Conservation (phyloP, 2,329 filamentous ascomycete genomes). For the Penicillium sp. region DNA sequence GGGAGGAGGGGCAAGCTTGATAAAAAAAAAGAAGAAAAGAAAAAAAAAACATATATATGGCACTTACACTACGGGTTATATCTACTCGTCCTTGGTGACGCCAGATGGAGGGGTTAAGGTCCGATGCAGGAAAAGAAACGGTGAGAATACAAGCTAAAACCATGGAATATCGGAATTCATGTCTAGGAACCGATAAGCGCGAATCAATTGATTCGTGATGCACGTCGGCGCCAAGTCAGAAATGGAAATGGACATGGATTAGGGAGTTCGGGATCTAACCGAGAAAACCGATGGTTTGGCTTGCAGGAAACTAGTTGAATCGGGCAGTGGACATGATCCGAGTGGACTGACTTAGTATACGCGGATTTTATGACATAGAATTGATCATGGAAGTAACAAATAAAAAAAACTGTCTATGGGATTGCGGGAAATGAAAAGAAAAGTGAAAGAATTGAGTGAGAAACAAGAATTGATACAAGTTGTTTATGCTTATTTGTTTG, state of each 20-base stretch:
- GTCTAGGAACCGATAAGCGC: conserved; percentile 8
- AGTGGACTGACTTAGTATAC: background rate
- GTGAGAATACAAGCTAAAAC: conserved; percentile 11
- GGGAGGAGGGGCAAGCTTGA: background rate
- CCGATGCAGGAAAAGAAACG: conserved; percentile 17
- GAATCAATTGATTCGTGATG: conserved; percentile 10
- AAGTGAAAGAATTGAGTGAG: background rate
- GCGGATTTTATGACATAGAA: too few relatives aligned
- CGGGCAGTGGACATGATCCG: background rate
- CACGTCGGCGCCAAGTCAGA: background rate
- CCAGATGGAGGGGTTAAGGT: conserved; percentile 17
- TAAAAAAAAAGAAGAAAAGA: background rate
- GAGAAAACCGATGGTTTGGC: background rate
- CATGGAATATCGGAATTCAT: background rate
- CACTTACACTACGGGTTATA: conserved; percentile 14
- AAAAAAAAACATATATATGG: conserved; percentile 9
- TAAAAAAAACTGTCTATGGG: too few relatives aligned
- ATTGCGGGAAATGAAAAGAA: too few relatives aligned
- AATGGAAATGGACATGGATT: conserved; percentile 1
- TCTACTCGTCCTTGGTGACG: conserved; percentile 11
- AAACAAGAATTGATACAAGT: background rate
- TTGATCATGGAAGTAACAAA: too few relatives aligned
- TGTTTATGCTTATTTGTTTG: background rate
- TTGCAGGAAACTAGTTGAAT: background rate
- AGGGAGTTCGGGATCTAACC: background rate